A percentile compares a stretch with the other conserved stretches of the same genome.
Conservation (phyloP, 1,284 basidiomycete species). For the Cryptococcus sp. region DNA sequence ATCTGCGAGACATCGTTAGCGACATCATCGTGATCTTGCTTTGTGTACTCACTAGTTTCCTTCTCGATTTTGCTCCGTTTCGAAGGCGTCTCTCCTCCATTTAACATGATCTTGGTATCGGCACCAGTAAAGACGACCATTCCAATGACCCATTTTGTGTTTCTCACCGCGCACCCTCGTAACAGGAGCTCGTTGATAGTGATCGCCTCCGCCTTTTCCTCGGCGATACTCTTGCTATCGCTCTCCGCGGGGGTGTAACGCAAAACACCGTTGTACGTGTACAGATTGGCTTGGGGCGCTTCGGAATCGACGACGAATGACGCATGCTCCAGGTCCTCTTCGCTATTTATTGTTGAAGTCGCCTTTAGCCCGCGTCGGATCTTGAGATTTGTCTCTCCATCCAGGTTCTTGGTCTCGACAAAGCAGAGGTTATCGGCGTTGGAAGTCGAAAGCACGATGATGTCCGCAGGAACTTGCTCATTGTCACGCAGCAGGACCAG, state of each 20-base stretch:
- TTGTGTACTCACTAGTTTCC: conserved; percentile 68
- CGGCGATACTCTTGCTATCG: conserved; percentile 20
- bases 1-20: conserved; percentile 47
- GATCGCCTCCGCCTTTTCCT: conserved; percentile 56
- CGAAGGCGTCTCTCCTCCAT: conserved; percentile 86
- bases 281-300: conserved; percentile 89
- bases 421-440: conserved; percentile 81
- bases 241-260: conserved; percentile 59
- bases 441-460: conserved; percentile 76
- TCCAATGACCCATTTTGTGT: conserved; percentile 92
- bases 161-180: conserved; percentile 88
- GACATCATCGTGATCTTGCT: not conserved
- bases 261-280: conserved; percentile 83
- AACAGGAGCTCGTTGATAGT: conserved; percentile 92
- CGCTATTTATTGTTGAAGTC: conserved; percentile 73
- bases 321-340: conserved; percentile 87
- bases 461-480: conserved; percentile 94
- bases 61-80: conserved; percentile 95
- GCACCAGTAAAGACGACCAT: conserved; percentile 91
- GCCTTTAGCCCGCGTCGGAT: conserved; percentile 75
- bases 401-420: conserved; percentile 91
- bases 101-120: conserved; percentile 98
- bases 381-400: conserved; percentile 97
- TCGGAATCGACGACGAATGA: conserved; percentile 89
- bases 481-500: conserved; percentile 86